Evolutionary conservation across 176 grass and related monocot genomes (phyloP), one percentile per base, ranked within the genome.

Genomic region (Ampelocalamus luodianensis): DNA sequence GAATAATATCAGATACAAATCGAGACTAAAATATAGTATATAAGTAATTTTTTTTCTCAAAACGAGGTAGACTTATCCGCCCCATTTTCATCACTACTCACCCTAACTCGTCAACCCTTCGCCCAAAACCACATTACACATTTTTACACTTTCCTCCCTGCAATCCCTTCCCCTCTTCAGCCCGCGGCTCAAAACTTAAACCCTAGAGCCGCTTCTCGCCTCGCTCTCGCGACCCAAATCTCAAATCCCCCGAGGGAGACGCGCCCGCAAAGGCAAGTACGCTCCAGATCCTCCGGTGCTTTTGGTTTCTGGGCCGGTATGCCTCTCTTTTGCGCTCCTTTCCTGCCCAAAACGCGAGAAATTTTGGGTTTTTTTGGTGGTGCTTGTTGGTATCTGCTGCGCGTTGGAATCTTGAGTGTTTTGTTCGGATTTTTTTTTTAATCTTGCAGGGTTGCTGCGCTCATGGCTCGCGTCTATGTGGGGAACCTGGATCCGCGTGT

Each of bases 401-500:
- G 26, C n/a, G 83, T 38, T 50, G 79, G 67, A 87, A 72, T 83
- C 51, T 29, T 17, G 51, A 32, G 50, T 5, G 20, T 12, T 40
- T 77, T 29, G n/a, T 71, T 59, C 9, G 18, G 7, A 20, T 27
- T 23, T 61, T 38, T 20, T 8, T 71, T 55, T 69, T 34, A 12
- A 0, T 74, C 22, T 63, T 90, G 78, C 81, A 84, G 92, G 65
- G 67, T 43, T 67, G 68, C 67, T 58, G 67, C 61, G 34, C 26
- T 48, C 45, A 92, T 92, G 90, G 88, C 93, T 90, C 93, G 93
- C 77, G 68, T 94, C 23, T 94, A 94, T 46, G 93, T 94, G 37
- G 93, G 93, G 46, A 94, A 94, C 74, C 71, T 94, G 88, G 93
- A 94, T 90, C 90, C 90, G 68, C 82, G 93, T 56, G 88, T 44